Evolutionary conservation across 495 filamentous ascomycete genomes (phyloP).

Genomic region (Talaromyces stipitatus): DNA sequence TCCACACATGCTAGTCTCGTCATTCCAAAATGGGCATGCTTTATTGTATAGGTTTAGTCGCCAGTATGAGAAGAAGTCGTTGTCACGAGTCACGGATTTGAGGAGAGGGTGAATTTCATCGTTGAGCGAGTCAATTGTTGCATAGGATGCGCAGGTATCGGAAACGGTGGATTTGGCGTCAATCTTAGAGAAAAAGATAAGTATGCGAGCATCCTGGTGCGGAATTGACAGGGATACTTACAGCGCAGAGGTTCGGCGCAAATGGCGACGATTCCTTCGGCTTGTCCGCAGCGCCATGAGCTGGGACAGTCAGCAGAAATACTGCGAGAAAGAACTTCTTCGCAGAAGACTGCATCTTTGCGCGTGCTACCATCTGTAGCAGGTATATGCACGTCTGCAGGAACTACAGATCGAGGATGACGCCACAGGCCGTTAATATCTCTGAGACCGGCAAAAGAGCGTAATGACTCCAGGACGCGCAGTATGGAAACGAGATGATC

Average conservation of each 20-base stretch:
- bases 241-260: constrained; percentile 54
- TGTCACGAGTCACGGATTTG: constrained; percentile 70
- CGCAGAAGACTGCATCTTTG: constrained; percentile 57
- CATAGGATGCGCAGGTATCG: constrained; percentile 90
- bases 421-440: background rate
- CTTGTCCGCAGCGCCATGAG: constrained; percentile 30
- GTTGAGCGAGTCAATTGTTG: constrained; percentile 79
- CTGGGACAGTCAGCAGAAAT: constrained; percentile 59
- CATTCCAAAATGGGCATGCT: constrained; percentile 91
- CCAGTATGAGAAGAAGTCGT: constrained; percentile 97
- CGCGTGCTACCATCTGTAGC: background rate
- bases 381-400: background rate
- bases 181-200: constrained; percentile 35
- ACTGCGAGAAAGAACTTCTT: constrained; percentile 69
- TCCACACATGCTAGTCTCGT: constrained; percentile 89
- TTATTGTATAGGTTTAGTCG: constrained; percentile 94
- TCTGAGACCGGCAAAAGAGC: background rate
- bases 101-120: constrained; percentile 69
- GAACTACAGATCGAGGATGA: background rate
- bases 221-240: constrained; percentile 34
- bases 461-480: background rate
- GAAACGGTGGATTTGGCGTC: constrained; percentile 59
- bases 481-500: background rate
- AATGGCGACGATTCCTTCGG: constrained; percentile 28
- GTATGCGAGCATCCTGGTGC: constrained; percentile 2